These are phyloP conservation scores for Phascolomyces articulosus DNA, from an alignment of 371 early-diverging fungal genomes.

Conservation along the genomic window DNA sequence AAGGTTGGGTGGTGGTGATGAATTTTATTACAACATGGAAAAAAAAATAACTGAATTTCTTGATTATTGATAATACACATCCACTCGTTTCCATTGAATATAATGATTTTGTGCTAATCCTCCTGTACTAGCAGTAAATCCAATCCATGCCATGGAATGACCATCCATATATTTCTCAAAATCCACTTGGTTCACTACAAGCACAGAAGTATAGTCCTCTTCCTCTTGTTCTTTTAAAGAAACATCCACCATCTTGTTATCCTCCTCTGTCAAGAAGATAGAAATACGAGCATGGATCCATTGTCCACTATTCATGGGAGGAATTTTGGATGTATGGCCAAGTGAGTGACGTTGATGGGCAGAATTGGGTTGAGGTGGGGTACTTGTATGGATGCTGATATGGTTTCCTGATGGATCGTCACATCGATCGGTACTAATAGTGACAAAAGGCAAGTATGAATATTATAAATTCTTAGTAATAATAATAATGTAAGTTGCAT, in stretches of 20 bases:
- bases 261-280: constrained; percentile 3
- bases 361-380: constrained; percentile 33
- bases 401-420: constrained; percentile 58
- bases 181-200: constrained; percentile 15
- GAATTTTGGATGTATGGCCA: constrained; percentile 44
- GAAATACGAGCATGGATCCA: constrained; percentile 33
- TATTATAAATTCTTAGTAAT: no score
- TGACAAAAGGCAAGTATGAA: no score
- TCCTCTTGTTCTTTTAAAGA: constrained; percentile 15
- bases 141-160: constrained; percentile 32
- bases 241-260: constrained; percentile 13
- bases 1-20: no score
- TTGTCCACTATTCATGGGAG: constrained; percentile 35
- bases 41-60: no score
- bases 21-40: no score
- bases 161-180: constrained; percentile 22
- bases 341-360: constrained; percentile 50
- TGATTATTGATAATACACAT: constrained; percentile 3
- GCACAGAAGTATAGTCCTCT: constrained; percentile 24
- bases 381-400: constrained; percentile 49
- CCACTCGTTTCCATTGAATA: constrained; percentile 21
- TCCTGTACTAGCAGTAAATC: constrained; percentile 61
- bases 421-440: constrained; percentile 41
- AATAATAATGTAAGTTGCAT: no score
- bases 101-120: constrained; percentile 54